Evolutionary conservation across 176 grass and related monocot species (phyloP), one percentile per base, ranked within the genome.

Genomic region (Aegilops tauschii): DNA sequence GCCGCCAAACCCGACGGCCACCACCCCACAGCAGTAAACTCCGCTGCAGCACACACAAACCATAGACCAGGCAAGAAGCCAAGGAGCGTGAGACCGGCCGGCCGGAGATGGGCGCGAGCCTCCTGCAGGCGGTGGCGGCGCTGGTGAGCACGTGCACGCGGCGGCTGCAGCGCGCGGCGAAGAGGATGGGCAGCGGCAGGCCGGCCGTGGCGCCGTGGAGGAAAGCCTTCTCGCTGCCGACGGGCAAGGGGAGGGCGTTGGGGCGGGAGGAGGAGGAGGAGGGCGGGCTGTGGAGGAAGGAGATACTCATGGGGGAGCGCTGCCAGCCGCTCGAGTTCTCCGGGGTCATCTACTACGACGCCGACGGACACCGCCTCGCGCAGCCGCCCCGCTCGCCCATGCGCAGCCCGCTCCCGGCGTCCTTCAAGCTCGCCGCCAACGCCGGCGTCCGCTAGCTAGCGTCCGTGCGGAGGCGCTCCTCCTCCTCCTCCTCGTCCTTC

Each of bases 291-390:
- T 97, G 94, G 94, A 66, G 65, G 86, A 97, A 86, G 90, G 86
- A 83, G 83, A 97, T 97, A 47, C 45, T 98, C 8, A 90, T 95
- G 92, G 96, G 96, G 7, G 93, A 92, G 84, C 76, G 91, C 62
- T 95, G 96, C 82, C 92, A 88, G 83, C 96, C 93, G 36, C 87
- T 95, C 18, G 74, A 94, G 20, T 99, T 96, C 94, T 90, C 97
- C 62, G 97, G 94, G 0, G 92, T 87, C 65, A 99, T 99, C 84
- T 90, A 93, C 81, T 99, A 99, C 80, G 97, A 99, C 75, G 86
- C 87, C 70, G 80, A 93, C 8, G 97, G 97, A 0, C 85, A 86
- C 7, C 89, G 85, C 76, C 89, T 99, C 61, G 63, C 84, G 34
- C 79, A 81, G 5, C 61, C 90, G 29, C 94, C 91, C 49, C 83